Evolutionary conservation across 805 yeast species (phyloP).

Genomic region (Debaryomyces castellii): DNA sequence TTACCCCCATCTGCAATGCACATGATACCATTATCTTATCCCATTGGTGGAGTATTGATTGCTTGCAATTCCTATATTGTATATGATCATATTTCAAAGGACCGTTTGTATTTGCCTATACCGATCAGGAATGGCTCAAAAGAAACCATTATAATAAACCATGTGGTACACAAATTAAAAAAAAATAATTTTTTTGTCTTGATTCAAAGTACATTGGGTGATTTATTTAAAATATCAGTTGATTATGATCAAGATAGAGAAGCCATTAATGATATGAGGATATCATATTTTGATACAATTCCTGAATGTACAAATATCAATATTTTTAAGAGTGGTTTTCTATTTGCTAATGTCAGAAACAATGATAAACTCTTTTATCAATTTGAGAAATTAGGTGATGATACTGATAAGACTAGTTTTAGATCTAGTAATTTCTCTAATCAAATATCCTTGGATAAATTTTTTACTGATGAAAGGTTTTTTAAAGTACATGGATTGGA

Average conservation of each 20-base stretch:
- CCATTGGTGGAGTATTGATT: conserved; percentile 64
- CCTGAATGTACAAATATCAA: conserved; percentile 55
- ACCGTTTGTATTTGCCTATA: conserved; percentile 42
- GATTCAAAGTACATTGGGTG: conserved; percentile 72
- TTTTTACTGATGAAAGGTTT: background rate
- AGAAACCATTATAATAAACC: conserved; percentile 45
- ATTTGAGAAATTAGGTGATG: conserved; percentile 73
- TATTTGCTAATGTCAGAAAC: conserved; percentile 64
- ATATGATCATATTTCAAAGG: conserved; percentile 42
- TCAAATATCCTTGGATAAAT: background rate
- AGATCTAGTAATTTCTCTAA: conserved; percentile 8
- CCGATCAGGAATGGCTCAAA: conserved; percentile 45
- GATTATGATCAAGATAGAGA: conserved; percentile 48
- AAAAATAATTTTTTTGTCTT: conserved; percentile 60
- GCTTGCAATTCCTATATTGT: conserved; percentile 57
- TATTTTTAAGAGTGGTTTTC: conserved; percentile 72
- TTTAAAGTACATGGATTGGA: conserved; percentile 36
- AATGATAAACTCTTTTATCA: conserved; percentile 73
- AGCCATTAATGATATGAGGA: conserved; percentile 40
- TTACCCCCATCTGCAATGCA: conserved; percentile 42
- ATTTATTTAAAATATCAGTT: conserved; percentile 60
- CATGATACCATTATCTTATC: conserved; percentile 70
- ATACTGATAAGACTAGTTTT: conserved; percentile 31
- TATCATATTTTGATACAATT: conserved; percentile 76
- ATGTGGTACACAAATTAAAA: conserved; percentile 67